Percentiles rank a stretch among this genome's conserved stretches.
These are phyloP conservation scores for Aleurites moluccanus DNA, from an alignment of 441 rosid species.

Conservation along the genomic window DNA sequence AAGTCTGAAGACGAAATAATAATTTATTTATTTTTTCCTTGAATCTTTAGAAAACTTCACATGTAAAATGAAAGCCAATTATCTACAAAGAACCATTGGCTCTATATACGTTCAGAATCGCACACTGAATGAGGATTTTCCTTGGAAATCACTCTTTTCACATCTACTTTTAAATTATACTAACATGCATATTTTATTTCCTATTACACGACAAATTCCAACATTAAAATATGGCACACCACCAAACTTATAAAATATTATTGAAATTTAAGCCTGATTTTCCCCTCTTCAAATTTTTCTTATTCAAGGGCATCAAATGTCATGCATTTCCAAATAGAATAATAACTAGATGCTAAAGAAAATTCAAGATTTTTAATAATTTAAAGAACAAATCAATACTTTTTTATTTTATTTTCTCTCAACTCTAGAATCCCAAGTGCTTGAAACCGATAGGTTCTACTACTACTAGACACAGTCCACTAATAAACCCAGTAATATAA, in stretches of 20 bases:
- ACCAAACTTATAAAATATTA: neutral
- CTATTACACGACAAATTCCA: neutral
- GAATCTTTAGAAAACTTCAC: too few species aligned
- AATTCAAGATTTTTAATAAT: neutral
- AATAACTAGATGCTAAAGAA: neutral
- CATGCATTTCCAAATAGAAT: neutral
- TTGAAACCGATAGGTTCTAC: neutral
- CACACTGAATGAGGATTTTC: slow-evolving; percentile 10
- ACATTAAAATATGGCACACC: neutral
- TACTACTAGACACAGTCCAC: neutral
- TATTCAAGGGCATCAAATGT: neutral
- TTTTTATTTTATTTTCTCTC: neutral
- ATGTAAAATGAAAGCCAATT: neutral
- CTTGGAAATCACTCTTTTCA: slow-evolving; percentile 1
- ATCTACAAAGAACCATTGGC: neutral
- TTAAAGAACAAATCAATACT: neutral
- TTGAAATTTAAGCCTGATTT: too few species aligned
- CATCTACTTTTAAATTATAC: neutral
- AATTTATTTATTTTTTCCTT: too few species aligned
- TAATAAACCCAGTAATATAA: neutral
- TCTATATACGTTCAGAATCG: neutral
- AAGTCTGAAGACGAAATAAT: too few species aligned
- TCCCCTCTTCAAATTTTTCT: neutral
- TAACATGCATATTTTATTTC: neutral
- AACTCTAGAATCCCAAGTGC: neutral